phyloP scores from a whole-genome alignment of 139 green algal species.

The Chlamydomonas eustigma region DNA sequence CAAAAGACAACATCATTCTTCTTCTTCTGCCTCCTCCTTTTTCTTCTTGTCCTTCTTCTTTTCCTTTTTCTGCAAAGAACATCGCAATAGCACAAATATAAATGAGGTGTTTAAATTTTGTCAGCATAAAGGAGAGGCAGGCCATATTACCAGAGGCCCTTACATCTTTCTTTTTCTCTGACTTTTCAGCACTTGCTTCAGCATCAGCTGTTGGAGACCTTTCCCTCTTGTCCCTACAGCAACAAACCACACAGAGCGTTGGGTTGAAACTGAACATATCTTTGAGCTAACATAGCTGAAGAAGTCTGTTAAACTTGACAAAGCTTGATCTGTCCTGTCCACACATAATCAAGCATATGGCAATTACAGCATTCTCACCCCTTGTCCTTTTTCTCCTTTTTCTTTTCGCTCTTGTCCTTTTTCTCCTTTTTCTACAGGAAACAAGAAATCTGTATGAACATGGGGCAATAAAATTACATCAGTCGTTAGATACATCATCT shows the following conservation, averaged over 20 bases:
- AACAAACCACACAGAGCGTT: neutral
- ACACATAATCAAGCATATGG: conserved; percentile 19
- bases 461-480: neutral
- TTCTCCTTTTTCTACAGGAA: conserved; percentile 24
- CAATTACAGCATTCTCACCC: neutral
- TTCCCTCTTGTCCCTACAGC: neutral
- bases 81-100: neutral
- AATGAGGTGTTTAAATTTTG: neutral
- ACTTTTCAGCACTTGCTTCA: conserved; percentile 24
- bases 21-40: neutral
- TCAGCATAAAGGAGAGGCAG: neutral
- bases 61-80: conserved; percentile 25
- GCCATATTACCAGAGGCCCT: neutral
- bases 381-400: conserved; percentile 24
- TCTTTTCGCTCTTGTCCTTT: conserved; percentile 17
- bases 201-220: conserved; percentile 8
- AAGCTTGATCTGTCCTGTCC: conserved; percentile 13
- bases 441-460: neutral
- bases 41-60: conserved; percentile 44
- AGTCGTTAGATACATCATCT: neutral
- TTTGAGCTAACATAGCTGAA: too few species aligned
- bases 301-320: too few species aligned
- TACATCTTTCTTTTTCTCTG: neutral
- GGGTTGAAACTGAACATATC: neutral
- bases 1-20: too few species aligned